Conservation (phyloP, 352 stramenopile genomes). For the Pythium grandisporangium region DNA sequence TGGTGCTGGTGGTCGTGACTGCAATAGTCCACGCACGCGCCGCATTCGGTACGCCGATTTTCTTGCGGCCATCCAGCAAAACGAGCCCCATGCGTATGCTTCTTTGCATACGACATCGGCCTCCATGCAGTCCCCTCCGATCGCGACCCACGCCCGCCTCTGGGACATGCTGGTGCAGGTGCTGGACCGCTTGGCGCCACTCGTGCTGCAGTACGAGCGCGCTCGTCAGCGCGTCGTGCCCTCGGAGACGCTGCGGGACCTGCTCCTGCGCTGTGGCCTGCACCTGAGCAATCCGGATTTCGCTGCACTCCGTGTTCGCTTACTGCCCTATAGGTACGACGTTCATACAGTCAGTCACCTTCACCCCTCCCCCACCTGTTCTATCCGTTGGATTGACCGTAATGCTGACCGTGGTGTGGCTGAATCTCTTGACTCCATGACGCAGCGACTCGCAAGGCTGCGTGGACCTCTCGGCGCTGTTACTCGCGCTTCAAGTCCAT, state of each 20-base stretch:
- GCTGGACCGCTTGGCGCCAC: constrained; percentile 34
- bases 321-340: constrained; percentile 56
- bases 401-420: background rate
- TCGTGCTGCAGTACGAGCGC: constrained; percentile 46
- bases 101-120: constrained; percentile 18
- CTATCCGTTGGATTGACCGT: too few relatives aligned
- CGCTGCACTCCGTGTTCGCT: constrained; percentile 44
- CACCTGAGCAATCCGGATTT: constrained; percentile 62
- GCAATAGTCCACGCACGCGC: too few relatives aligned
- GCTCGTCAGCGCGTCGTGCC: constrained; percentile 38
- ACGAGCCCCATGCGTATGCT: constrained; percentile 7
- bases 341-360: too few relatives aligned
- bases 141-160: constrained; percentile 24
- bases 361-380: too few relatives aligned
- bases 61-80: constrained; percentile 30
- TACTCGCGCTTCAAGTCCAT: constrained; percentile 35
- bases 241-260: constrained; percentile 55
- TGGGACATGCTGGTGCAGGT: constrained; percentile 51
- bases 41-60: constrained; percentile 69
- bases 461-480: constrained; percentile 29
- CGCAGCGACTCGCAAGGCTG: constrained; percentile 41
- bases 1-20: too few relatives aligned
- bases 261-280: constrained; percentile 46
- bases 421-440: background rate
- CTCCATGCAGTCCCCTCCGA: constrained; percentile 21